Percentiles rank a stretch among this genome's conserved stretches.
Conservation (phyloP, 78 protist species). For the Anaeramoeba flamelloides region DNA sequence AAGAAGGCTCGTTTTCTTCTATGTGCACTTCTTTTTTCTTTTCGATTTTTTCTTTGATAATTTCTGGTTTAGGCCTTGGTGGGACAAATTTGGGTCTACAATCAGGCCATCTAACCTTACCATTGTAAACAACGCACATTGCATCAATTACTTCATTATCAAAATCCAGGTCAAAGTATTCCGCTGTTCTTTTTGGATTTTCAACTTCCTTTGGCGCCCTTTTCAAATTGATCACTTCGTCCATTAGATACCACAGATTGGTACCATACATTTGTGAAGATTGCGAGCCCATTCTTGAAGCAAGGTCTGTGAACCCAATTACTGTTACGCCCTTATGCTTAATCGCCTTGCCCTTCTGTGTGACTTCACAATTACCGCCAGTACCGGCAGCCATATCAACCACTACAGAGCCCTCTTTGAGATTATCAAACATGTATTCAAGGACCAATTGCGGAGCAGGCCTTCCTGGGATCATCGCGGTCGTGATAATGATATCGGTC, state of each 20-base stretch:
- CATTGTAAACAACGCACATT: conserved; percentile 15
- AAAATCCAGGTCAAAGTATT: conserved; percentile 37
- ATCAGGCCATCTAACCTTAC: neutral
- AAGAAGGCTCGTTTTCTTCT: neutral
- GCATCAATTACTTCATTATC: conserved; percentile 55
- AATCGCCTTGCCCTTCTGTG: conserved; percentile 16
- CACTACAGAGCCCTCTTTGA: conserved; percentile 76
- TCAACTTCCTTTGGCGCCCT: too few species aligned
- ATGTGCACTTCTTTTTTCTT: neutral
- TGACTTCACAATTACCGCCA: conserved; percentile 78
- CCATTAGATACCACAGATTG: conserved; percentile 55
- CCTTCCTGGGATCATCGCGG: conserved; percentile 88
- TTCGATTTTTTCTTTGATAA: neutral
- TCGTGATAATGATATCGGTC: conserved; percentile 90
- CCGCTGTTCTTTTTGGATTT: conserved; percentile 9
- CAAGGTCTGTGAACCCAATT: conserved; percentile 86
- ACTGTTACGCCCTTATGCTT: conserved; percentile 54
- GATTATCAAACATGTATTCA: conserved; percentile 35
- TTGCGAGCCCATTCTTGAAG: conserved; percentile 63
- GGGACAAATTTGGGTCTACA: neutral
- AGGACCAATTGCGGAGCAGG: conserved; percentile 66
- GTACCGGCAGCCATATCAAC: conserved; percentile 91
- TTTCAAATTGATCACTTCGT: too few species aligned
- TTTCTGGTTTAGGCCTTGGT: conserved; percentile 1
- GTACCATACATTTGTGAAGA: conserved; percentile 50